Evolutionary conservation across 1,139 yeast genomes (phyloP).

Genomic region (Zygosaccharomyces sapae): DNA sequence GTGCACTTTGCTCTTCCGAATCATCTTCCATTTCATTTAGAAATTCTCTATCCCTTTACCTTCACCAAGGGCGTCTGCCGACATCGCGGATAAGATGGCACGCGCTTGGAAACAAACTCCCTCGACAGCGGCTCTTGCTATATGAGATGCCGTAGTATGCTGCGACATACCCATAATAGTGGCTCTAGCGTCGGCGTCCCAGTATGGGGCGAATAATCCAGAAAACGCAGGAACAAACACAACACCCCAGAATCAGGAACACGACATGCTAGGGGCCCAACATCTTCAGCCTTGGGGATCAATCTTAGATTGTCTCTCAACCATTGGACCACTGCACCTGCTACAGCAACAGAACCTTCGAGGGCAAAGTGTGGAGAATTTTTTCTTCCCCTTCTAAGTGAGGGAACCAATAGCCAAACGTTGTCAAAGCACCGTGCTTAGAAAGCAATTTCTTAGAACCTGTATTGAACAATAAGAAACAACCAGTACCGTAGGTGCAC

Average conservation of each 20-base stretch:
- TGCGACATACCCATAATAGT: constrained; percentile 90
- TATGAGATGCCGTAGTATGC: constrained; percentile 79
- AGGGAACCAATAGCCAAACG: constrained; percentile 88
- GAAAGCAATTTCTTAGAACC: constrained; percentile 65
- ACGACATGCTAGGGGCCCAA: constrained; percentile 83
- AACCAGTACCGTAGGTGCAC: constrained; percentile 97
- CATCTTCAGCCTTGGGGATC: constrained; percentile 76
- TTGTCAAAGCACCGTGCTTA: constrained; percentile 78
- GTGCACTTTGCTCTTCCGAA: constrained; percentile 42
- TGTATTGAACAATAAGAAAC: constrained; percentile 84
- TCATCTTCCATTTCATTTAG: constrained; percentile 39
- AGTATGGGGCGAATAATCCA: constrained; percentile 92
- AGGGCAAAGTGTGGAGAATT: constrained; percentile 75
- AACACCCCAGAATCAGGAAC: constrained; percentile 87
- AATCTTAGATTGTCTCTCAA: constrained; percentile 83
- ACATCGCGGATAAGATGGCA: constrained; percentile 88
- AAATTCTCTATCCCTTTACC: constrained; percentile 37
- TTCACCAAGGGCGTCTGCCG: constrained; percentile 63
- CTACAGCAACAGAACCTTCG: constrained; percentile 95
- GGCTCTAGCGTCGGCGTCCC: constrained; percentile 93
- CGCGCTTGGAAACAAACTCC: constrained; percentile 94
- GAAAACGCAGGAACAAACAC: constrained; percentile 94
- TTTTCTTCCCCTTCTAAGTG: constrained; percentile 47
- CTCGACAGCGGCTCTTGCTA: constrained; percentile 91
- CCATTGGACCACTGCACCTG: constrained; percentile 95